Base-by-base conservation (phyloP, 2,329 filamentous ascomycete genomes). In the Sphaerulina musiva region DNA sequence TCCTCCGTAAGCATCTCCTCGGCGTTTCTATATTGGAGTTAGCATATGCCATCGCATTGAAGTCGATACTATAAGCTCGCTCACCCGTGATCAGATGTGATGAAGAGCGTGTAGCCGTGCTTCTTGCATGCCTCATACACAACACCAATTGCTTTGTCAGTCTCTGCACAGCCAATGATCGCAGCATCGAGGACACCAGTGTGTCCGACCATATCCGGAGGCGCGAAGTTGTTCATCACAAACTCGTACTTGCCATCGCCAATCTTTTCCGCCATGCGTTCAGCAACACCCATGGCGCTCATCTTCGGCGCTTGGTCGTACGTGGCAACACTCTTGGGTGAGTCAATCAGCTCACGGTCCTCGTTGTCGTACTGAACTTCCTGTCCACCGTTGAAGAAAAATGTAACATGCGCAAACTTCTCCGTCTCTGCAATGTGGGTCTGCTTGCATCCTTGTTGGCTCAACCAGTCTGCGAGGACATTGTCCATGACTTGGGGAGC, bases 171-270 rank as follows among this genome's bases (percentile, higher is more conserved):
- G 65, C 85, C 93, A 68, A 93, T 70, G 59, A 98, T 85, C 54
- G 93, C 93, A 31, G 93, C 92, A 66, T 97, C 86, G 75, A 97
- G 97, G 57, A 95, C 90, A 69, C 93, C 93, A 9, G 93, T 98
- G 78, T 98, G 93, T 64, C 93, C 93, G 62, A 98, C 93, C 93
- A 98, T 98, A 76, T 98, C 93, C 14, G 93, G 93, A 41, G 93
- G 93, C 41, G 93, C 93, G 74, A 98, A 97, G 83, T 98, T 98
- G 84, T 97, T 96, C 93, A 98, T 98, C 73, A 98, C 80, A 70
- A 98, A 97, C 69, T 93, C 90, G 75, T 91, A 96, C 69, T 87
- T 84, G 68, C 86, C 83, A 73, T 95, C 89, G 26, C 73, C 81
- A 62, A 98, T 85, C 55, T 91, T 85, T 79, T 96, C 93, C 72